Evolutionary conservation across 139 green algal species (phyloP).

Genomic region (Asterochloris sp.): DNA sequence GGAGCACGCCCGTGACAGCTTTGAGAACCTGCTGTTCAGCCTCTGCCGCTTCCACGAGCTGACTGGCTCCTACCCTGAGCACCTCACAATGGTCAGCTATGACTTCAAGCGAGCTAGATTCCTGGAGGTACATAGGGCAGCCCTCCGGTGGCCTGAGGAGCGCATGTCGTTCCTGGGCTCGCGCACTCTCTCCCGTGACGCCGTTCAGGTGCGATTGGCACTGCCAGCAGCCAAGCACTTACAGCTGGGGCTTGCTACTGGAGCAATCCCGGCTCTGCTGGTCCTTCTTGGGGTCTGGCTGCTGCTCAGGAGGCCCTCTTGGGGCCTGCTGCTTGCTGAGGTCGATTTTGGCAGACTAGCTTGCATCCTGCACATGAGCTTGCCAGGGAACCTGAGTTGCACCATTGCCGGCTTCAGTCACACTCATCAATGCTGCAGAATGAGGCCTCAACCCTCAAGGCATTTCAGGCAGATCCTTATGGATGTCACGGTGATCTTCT

Average conservation of each 20-base stretch:
- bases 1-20: slow-evolving; percentile 84
- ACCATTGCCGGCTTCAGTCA: neutral
- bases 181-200: slow-evolving; percentile 40
- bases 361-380: too few species aligned
- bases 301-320: too few species aligned
- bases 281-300: too few species aligned
- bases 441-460: slow-evolving; percentile 48
- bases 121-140: slow-evolving; percentile 62
- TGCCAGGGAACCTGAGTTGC: too few species aligned
- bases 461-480: slow-evolving; percentile 67
- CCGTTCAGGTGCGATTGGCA: slow-evolving; percentile 33
- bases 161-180: slow-evolving; percentile 80
- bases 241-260: neutral
- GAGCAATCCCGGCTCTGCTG: too few species aligned
- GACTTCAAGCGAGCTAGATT: slow-evolving; percentile 84
- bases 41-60: slow-evolving; percentile 81
- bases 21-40: slow-evolving; percentile 93
- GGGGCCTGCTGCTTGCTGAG: too few species aligned
- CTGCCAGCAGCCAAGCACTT: slow-evolving; percentile 18
- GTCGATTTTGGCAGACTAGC: too few species aligned
- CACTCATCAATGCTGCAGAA: slow-evolving; percentile 16
- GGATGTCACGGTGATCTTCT: slow-evolving; percentile 60
- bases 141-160: slow-evolving; percentile 59
- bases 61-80: slow-evolving; percentile 71
- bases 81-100: slow-evolving; percentile 85